These are phyloP conservation scores for Corchorus olitorius DNA, from an alignment of 345 rosid genomes.

Conservation along the genomic window DNA sequence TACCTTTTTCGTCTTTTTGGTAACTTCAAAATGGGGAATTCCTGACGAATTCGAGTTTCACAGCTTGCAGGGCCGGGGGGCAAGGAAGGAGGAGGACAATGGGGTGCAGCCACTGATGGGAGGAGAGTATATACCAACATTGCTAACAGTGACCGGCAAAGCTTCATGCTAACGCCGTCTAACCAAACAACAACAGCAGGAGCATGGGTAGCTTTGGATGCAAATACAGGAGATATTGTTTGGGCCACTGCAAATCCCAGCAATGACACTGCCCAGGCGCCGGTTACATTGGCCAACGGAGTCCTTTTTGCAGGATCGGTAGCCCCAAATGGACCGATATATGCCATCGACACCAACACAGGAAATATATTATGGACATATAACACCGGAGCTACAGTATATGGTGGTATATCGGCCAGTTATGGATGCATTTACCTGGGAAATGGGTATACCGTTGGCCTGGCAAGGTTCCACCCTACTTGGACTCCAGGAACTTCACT, in stretches of 20 bases:
- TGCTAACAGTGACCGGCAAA: constrained; percentile 24
- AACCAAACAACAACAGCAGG: constrained; percentile 45
- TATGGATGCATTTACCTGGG: constrained; percentile 52
- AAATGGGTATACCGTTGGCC: constrained; percentile 34
- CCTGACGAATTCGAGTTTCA: background rate
- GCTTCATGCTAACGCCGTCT: constrained; percentile 42
- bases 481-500: constrained; percentile 52
- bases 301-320: constrained; percentile 44
- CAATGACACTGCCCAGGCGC: constrained; percentile 39
- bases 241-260: constrained; percentile 51
- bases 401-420: constrained; percentile 40
- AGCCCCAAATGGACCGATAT: constrained; percentile 44
- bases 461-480: constrained; percentile 37
- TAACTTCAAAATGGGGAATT: background rate
- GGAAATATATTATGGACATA: constrained; percentile 43
- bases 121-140: constrained; percentile 36
- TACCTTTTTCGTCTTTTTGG: background rate
- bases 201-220: constrained; percentile 47
- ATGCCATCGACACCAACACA: constrained; percentile 40
- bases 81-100: constrained; percentile 28
- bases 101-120: constrained; percentile 41
- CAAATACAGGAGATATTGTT: constrained; percentile 36
- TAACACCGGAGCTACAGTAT: constrained; percentile 45
- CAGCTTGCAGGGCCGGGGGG: constrained; percentile 37
- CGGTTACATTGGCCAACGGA: constrained; percentile 40